These are phyloP conservation scores for Neurospora africana DNA, from an alignment of 495 filamentous ascomycete genomes.

Conservation along the genomic window DNA sequence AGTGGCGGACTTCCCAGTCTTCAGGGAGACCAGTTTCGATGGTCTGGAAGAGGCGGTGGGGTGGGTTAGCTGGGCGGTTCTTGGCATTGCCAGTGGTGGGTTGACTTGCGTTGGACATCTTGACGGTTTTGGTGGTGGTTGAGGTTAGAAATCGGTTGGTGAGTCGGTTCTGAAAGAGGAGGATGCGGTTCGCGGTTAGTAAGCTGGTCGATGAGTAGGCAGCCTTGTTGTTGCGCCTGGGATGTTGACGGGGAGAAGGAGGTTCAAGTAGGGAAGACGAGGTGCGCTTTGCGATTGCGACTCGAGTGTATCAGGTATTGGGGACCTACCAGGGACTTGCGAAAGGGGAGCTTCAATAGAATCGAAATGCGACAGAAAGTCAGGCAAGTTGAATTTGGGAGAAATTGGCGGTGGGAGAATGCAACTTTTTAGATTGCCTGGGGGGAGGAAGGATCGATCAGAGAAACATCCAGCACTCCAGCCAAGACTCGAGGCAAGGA, in stretches of 20 bases:
- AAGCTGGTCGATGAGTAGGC: background rate
- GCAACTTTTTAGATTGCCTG: background rate
- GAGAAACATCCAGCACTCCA: background rate
- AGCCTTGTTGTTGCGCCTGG: background rate
- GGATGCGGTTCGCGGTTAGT: background rate
- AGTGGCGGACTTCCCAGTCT: slow-evolving; percentile 90
- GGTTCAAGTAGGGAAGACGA: background rate
- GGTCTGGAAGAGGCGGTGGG: slow-evolving; percentile 14
- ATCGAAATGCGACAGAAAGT: background rate
- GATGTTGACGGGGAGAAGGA: background rate
- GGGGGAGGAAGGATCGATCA: background rate
- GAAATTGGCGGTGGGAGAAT: background rate
- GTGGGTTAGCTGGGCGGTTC: background rate
- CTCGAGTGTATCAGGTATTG: background rate
- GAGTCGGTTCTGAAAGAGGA: background rate
- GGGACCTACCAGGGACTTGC: background rate
- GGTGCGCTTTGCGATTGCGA: background rate
- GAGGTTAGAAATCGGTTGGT: background rate
- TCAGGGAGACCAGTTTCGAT: slow-evolving; percentile 73
- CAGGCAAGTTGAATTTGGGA: background rate
- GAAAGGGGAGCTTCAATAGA: background rate
- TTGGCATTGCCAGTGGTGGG: background rate
- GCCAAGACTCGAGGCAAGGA: background rate
- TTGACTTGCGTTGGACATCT: slow-evolving; percentile 11
- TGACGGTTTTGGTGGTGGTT: background rate